These are phyloP conservation scores for Spathaspora passalidarum DNA, from an alignment of 805 yeast genomes.

Conservation along the genomic window DNA sequence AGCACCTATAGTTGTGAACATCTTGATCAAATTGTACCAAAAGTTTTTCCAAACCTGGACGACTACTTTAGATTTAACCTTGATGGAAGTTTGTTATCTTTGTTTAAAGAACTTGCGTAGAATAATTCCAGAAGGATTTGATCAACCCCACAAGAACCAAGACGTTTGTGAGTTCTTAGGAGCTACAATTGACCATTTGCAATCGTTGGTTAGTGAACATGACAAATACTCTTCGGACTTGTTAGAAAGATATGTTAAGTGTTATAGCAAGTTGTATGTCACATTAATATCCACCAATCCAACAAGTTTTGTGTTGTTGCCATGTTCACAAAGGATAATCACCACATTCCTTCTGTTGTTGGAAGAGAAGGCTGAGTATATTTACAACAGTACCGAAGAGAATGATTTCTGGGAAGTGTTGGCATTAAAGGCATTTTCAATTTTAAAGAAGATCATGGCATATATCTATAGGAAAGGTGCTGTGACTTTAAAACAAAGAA, in stretches of 20 bases:
- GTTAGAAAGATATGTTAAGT: constrained; percentile 68
- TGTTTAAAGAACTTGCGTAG: constrained; percentile 74
- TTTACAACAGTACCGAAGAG: constrained; percentile 58
- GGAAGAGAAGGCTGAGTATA: constrained; percentile 59
- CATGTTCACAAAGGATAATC: constrained; percentile 60
- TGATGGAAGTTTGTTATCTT: constrained; percentile 74
- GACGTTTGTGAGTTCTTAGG: constrained; percentile 61
- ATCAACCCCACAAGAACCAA: constrained; percentile 59
- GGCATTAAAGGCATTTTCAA: constrained; percentile 61
- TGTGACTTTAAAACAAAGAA: constrained; percentile 57
- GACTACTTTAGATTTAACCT: constrained; percentile 42
- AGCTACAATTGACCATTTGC: constrained; percentile 56
- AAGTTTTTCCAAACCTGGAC: constrained; percentile 65
- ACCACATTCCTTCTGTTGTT: constrained; percentile 57
- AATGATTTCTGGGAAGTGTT: constrained; percentile 72
- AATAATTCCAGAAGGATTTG: constrained; percentile 72
- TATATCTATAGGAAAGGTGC: constrained; percentile 68
- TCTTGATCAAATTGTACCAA: constrained; percentile 57
- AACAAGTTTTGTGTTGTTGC: constrained; percentile 66
- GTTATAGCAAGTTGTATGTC: constrained; percentile 72
- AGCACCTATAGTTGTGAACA: constrained; percentile 59
- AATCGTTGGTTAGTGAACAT: constrained; percentile 51
- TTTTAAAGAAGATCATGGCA: constrained; percentile 62
- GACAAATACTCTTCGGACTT: constrained; percentile 46
- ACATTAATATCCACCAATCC: constrained; percentile 60